Base-by-base conservation (phyloP, 2,329 filamentous ascomycete species). In the Aureobasidium sp. region DNA sequence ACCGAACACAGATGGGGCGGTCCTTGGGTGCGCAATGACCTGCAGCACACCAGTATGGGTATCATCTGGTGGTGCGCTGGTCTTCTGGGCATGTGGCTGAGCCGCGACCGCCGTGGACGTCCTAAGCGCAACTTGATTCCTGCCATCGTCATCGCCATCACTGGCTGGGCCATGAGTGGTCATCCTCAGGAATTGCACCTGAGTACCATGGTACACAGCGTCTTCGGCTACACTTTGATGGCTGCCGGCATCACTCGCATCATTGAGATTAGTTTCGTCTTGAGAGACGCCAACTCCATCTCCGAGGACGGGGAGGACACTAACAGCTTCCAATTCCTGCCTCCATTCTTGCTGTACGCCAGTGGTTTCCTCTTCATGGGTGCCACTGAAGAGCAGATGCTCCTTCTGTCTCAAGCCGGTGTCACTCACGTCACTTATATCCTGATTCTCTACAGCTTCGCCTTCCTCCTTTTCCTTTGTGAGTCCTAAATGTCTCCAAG, bases 11-110 rank as follows among this genome's bases (percentile, higher is more conserved):
- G 89, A 58, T 99, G 94, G 94, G 94, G 94, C 61, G 81, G 81
- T 0, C 82, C 84, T 0, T 99, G 94, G 94, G 91, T 89, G 58
- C 86, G 84, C 75, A 97, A 97, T 71, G 94, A 99, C 74, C 85
- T 96, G 77, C 93, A 99, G 74, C 94, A 99, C 75, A 99, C 94
- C 0, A 90, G 89, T n/a, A 97, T 99, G 93, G 94, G 94, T n/a
- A 85, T 99, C 65, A 86, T 99, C 57, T 99, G 94, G 94, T 99
- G 93, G 93, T 89, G 87, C 69, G 93, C 94, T 8, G 94, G 94
- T 27, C 78, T 99, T 34, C 83, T 93, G 12, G 94, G 94, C 45
- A 83, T 99, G 58, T 99, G 93, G 94, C 81, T 99, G 42, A 96
- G 91, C 73, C 84, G 85, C 65, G 90, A 87, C 72, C 85, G 90